Evolutionary conservation across 768 basidiomycete genomes (phyloP), one percentile per base, ranked within the genome.

Genomic region (Rhizopogon rudus): DNA sequence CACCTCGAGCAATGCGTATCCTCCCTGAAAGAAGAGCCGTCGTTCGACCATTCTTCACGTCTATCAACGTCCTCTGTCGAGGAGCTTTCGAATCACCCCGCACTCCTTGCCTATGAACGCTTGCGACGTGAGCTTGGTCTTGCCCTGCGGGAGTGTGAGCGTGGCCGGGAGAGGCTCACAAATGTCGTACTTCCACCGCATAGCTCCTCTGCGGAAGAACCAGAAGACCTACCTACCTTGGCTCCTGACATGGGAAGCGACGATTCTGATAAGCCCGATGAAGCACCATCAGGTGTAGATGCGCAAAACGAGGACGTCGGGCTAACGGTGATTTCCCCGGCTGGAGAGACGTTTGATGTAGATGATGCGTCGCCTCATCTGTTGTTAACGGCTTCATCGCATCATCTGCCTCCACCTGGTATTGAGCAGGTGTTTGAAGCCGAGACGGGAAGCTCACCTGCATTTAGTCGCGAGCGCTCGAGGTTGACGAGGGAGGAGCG

Each of bases 351-450:
- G 10, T 61, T 60, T 0, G 51, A 56, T 20, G 43, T 69, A 37
- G 87, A 87, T 61, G 86, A 88, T 58, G 83, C 74, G 5, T 79
- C 77, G 14, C 60, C 75, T 12, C 85, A 84, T 66, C 70, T 88
- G 6, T 67, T 88, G 22, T 62, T 80, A 9, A 68, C 77, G 3
- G 67, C 81, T 6, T 79, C 81, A 4, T 67, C 81, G 3, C 66
- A 76, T 40, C 80, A 84, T 60, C 70, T 89, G 3, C 86, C 86
- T 1, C 77, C 81, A 6, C 80, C 77, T 0, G 90, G 88, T 13
- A 78, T 83, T 49, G 91, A 93, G 63, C 88, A 91, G 64, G 88
- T 93, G n/a, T 93, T 84, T 60, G 91, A 92, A 64, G 82, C 81
- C 1, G 87, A 89, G 5, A 60, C 68, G 41, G 75, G 66, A 8